Base-by-base conservation (phyloP, 169 alveolate species). In the Sarcocystis neurona region DNA sequence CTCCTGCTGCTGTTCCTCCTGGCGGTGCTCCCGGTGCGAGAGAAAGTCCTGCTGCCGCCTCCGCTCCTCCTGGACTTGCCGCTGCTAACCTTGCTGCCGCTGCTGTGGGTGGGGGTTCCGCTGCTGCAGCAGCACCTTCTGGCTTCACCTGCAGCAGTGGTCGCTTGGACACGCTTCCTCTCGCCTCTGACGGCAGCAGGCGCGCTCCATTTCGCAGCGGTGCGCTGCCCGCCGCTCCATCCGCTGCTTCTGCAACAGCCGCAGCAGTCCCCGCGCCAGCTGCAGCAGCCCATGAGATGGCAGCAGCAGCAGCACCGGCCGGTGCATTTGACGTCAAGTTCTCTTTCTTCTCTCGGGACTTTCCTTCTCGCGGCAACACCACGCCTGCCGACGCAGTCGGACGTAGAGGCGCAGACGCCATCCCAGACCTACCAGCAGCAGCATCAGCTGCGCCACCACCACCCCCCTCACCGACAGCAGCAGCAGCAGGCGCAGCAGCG, bases 1-100 rank as follows among this genome's bases (percentile, higher is more conserved):
- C 53, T 80, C 74, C 74, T 23, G 47, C 79, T 56, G 48, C 88
- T 50, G 79, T 66, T 63, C 78, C 47, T 12, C 43, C 58, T 15
- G 79, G 53, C 85, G 37, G 10, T 8, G 30, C 47, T 77, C 70
- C 18, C 68, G 15, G 27, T 79, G 43, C 87, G 20, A 44, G n/a
- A 47, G 32, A 43, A 43, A 27, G 87, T 32, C 72, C 20, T n/a
- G 77, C 20, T 63, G 10, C 82, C 48, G 77, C 50, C 75, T 34
- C 30, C 34, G 39, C 32, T 75, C 10, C 53, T 37, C 87, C 53
- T 34, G 48, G 34, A 15, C n/a, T 79, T 10, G 32, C 44, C 47
- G 84, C n/a, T 32, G 50, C 18, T 6, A 44, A 18, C 10, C 43
- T 48, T 10, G n/a, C 72, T 8, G 50, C 58, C 77, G 10, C 37